These are phyloP conservation scores for Coffea canephora DNA, from an alignment of 257 asterid genomes.

Conservation along the genomic window DNA sequence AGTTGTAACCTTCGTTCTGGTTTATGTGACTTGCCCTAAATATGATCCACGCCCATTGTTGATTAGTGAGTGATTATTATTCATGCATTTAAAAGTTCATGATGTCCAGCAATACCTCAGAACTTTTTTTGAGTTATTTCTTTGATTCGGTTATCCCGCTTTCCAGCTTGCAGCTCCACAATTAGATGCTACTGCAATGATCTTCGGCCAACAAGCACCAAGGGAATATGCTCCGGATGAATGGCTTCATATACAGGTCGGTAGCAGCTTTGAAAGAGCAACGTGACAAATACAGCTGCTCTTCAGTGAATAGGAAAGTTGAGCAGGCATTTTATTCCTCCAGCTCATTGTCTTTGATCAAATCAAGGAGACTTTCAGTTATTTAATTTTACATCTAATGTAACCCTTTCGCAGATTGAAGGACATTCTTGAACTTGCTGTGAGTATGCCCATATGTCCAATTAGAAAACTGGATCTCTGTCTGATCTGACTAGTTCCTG, in stretches of 20 bases:
- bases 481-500: conserved; percentile 7
- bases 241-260: conserved; percentile 90
- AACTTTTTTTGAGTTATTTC: neutral
- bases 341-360: conserved; percentile 21
- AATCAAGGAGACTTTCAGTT: conserved; percentile 7
- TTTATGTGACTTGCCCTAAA: neutral
- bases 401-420: conserved; percentile 11
- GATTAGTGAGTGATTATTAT: neutral
- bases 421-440: conserved; percentile 23
- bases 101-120: neutral
- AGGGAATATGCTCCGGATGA: conserved; percentile 57
- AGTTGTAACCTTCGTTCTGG: neutral
- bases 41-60: neutral
- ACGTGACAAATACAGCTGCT: conserved; percentile 27
- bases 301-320: conserved; percentile 2
- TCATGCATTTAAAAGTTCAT: neutral
- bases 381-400: conserved; percentile 14
- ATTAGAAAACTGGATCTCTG: conserved; percentile 14
- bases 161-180: conserved; percentile 52
- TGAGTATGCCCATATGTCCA: conserved; percentile 1
- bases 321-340: conserved; percentile 19
- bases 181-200: conserved; percentile 56
- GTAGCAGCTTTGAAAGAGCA: conserved; percentile 54
- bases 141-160: neutral
- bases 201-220: conserved; percentile 61